Conservation (phyloP, 441 rosid species). For the Corymbia citriodora region DNA sequence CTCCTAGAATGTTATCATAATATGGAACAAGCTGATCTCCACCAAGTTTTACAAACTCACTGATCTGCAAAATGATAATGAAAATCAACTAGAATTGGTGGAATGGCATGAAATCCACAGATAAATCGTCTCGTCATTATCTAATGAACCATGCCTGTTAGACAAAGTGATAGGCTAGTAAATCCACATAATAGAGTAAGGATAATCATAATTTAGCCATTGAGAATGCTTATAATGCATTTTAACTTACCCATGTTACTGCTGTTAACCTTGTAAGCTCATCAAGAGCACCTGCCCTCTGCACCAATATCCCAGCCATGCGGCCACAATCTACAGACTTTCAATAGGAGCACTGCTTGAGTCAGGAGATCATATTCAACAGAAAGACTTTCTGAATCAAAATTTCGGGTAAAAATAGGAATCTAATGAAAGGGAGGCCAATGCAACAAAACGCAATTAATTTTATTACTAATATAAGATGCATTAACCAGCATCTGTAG, state of each 20-base stretch:
- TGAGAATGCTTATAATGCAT: neutral
- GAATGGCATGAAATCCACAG: neutral
- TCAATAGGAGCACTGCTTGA: constrained; percentile 84
- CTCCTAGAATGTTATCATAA: constrained; percentile 96
- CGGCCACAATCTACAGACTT: constrained; percentile 99
- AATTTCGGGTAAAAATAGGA: neutral
- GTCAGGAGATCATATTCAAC: constrained; percentile 78
- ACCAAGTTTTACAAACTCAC: constrained; percentile 98
- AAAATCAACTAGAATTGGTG: neutral
- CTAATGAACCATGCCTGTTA: neutral
- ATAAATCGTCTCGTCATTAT: neutral
- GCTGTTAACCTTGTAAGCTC: constrained; percentile 98
- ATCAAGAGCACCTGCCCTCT: constrained; percentile 91
- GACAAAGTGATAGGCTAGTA: neutral
- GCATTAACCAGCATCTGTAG: neutral
- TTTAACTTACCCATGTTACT: constrained; percentile 82
- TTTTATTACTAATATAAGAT: neutral
- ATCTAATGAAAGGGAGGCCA: neutral
- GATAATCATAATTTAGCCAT: neutral
- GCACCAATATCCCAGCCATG: constrained; percentile 99
- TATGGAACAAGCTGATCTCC: constrained; percentile 98
- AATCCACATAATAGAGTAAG: neutral
- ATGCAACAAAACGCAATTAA: neutral
- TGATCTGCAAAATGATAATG: constrained; percentile 52
- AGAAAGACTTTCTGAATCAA: constrained; percentile 3